These are phyloP conservation scores for Centaurea solstitialis DNA, from an alignment of 129 eudicot species.

Conservation along the genomic window DNA sequence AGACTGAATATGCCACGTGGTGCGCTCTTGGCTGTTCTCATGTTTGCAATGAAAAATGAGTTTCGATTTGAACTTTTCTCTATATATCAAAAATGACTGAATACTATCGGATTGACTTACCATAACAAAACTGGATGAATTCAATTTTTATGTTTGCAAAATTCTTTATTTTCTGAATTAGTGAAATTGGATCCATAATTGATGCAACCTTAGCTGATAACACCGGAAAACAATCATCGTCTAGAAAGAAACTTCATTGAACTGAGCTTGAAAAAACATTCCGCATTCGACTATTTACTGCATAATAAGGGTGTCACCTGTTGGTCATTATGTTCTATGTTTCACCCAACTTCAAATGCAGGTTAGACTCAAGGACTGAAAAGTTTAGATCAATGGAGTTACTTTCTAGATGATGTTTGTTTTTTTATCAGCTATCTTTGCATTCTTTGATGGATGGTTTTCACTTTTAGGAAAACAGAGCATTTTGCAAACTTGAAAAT, in stretches of 20 bases:
- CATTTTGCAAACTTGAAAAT: background rate
- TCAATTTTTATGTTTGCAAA: background rate
- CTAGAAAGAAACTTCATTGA: background rate
- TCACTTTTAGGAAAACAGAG: background rate
- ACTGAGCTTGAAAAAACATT: background rate
- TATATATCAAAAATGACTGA: too few species aligned
- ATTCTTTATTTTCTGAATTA: background rate
- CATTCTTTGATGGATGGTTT: background rate
- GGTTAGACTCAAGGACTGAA: background rate
- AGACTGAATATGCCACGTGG: too few species aligned
- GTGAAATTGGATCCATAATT: background rate
- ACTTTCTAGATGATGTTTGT: background rate
- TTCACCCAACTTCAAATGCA: background rate
- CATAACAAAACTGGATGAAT: background rate
- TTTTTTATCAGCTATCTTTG: background rate
- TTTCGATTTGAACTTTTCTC: too few species aligned
- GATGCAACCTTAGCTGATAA: constrained; percentile 4
- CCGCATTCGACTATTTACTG: background rate
- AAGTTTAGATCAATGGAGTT: background rate
- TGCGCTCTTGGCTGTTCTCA: too few species aligned
- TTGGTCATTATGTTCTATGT: background rate
- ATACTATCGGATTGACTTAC: background rate
- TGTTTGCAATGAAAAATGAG: too few species aligned
- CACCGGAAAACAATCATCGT: background rate
- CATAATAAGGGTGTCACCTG: background rate